Evolutionary conservation across 345 rosid genomes (phyloP), one percentile per base, ranked within the genome.

Genomic region (Cochlearia excelsa): DNA sequence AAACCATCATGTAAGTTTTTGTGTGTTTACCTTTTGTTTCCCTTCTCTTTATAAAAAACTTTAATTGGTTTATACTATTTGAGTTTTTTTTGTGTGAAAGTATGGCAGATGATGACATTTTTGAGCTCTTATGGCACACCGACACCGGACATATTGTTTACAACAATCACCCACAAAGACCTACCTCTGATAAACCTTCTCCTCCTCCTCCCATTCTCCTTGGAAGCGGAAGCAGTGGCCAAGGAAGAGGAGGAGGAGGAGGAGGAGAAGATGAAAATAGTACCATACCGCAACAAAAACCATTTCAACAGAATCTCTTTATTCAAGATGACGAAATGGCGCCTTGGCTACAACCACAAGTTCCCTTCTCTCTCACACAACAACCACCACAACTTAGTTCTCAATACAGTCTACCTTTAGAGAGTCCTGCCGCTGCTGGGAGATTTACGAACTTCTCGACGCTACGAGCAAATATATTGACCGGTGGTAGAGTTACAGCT

Each of bases 281-380:
- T 16, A 16, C 11, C 26, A 55, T n/a, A 10, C n/a, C 10, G n/a
- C 38, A 44, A 2, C 74, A 69, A 3, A 75, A 59, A 2, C 46
- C 16, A 2, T 35, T 3, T 30, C 29, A 63, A 47, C 72, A 77
- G 16, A 73, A 71, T 55, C 80, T 85, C 11, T 87, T 90, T 47
- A 81, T 84, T 70, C 86, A 80, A 28, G 94, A 87, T 61, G 91
- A 84, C 57, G 97, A 87, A 73, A 85, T 85, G 91, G 73, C 81
- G 26, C 76, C 86, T 30, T 85, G 95, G 95, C 91, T 82, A 63
- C 82, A 77, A 56, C 70, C 57, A 0, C 72, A 51, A 5, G 49
- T 26, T 0, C 38, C 51, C 7, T 1, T 46, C 3, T 61, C 67
- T 26, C 26, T 30, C 23, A 16, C 23, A 16, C 23, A 16, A 16